Evolutionary conservation across 129 eudicot genomes (phyloP).

Genomic region (Dittrichia graveolens): DNA sequence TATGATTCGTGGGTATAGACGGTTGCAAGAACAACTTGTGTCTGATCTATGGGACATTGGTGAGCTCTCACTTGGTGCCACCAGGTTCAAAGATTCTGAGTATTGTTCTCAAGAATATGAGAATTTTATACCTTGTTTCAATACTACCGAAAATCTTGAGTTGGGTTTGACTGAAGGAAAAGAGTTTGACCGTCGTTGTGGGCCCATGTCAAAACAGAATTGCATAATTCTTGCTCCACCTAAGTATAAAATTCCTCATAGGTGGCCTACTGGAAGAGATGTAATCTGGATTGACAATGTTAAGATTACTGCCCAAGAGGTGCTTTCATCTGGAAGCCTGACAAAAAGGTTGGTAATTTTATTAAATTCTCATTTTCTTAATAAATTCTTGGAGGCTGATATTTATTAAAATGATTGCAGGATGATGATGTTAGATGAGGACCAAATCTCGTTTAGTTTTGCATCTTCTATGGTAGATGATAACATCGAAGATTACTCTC

Average conservation of each 20-base stretch:
- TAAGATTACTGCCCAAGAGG: constrained; percentile 90
- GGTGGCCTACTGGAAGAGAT: constrained; percentile 99
- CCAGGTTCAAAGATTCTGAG: constrained; percentile 64
- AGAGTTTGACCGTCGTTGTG: constrained; percentile 84
- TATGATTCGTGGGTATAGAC: constrained; percentile 74
- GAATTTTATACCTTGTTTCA: constrained; percentile 83
- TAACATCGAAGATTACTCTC: constrained; percentile 86
- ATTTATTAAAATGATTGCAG: constrained; percentile 34
- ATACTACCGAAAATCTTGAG: constrained; percentile 66
- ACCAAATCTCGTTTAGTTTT: constrained; percentile 90
- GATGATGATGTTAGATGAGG: constrained; percentile 99
- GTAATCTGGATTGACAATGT: constrained; percentile 98
- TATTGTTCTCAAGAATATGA: constrained; percentile 73
- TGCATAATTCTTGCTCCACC: constrained; percentile 81
- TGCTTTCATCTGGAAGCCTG: constrained; percentile 93
- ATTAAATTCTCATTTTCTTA: background rate
- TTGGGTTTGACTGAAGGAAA: constrained; percentile 68
- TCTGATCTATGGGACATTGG: constrained; percentile 84
- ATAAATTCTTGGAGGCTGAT: background rate
- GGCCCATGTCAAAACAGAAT: constrained; percentile 48
- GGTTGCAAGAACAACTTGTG: constrained; percentile 90
- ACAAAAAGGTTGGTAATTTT: constrained; percentile 66
- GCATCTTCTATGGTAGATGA: constrained; percentile 80
- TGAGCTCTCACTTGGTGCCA: constrained; percentile 66
- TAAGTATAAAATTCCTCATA: constrained; percentile 79